Base-by-base conservation (phyloP, 2,329 filamentous ascomycete species). In the Colletotrichum gigasporum region DNA sequence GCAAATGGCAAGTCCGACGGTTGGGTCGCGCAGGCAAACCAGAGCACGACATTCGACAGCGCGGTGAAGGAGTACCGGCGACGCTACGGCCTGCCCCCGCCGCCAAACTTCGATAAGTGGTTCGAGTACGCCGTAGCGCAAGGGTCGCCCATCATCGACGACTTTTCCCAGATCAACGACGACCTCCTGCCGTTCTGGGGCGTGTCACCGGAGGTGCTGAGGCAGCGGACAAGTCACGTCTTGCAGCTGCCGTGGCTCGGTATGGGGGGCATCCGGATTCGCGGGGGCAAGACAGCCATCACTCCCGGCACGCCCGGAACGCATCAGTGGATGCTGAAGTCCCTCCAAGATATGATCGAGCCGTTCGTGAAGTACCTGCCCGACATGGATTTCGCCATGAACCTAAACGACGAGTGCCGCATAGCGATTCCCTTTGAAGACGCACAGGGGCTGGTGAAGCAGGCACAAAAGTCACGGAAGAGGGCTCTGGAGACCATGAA, bases 91-190 rank as follows among this genome's bases (percentile, higher is more conserved):
- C 85, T 87, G 9, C 84, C 92, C 12, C 92, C 92, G 14, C 92
- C 92, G 11, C 90, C 88, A 3, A 85, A 91, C 66, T 96, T 95
- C 69, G 91, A 94, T 71, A 88, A 88, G 68, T 96, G 92, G 92
- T 94, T 89, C 72, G 83, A 90, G 32, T 94, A 91, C 72, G 91
- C 92, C 6, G 85, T 82, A 63, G 80, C 83, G 11, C 87, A 83
- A 63, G 83, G 84, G 0, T 91, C 92, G 0, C 82, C 87, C 58
- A 80, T 94, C 62, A 87, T 94, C 56, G 92, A 96, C 70, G 88
- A 91, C 71, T 96, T 91, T 69, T 90, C 92, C 69, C 90, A 89
- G 37, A 92, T 95, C 57, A 86, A 91, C 70, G 82, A 88, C 54
- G 87, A 90, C 63, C 76, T 95, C n/a, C 78, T 91, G 3, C 92